Evolutionary conservation across 495 filamentous ascomycete genomes (phyloP).

Genomic region (Lophiostoma macrostomum): DNA sequence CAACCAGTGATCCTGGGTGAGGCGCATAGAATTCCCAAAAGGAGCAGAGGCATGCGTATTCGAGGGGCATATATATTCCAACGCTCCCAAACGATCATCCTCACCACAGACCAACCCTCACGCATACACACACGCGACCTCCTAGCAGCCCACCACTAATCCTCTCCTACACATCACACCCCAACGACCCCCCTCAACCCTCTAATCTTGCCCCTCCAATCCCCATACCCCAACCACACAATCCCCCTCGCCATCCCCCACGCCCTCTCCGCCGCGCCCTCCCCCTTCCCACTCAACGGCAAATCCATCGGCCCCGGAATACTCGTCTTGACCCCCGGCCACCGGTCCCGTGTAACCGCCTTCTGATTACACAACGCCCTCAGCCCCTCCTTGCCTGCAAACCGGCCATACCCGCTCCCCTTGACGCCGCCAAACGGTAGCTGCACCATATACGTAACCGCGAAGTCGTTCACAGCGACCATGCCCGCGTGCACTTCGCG

Average conservation of each 20-base stretch:
- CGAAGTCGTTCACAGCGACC: slow-evolving; percentile 94
- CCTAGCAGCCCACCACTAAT: no score
- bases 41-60: no score
- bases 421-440: slow-evolving; percentile 86
- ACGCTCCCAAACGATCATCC: no score
- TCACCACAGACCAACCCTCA: no score
- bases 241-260: slow-evolving; percentile 62
- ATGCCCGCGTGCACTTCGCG: slow-evolving; percentile 75
- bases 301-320: slow-evolving; percentile 81
- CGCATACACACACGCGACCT: no score
- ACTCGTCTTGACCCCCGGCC: slow-evolving; percentile 59
- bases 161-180: slow-evolving; percentile 5
- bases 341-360: slow-evolving; percentile 75
- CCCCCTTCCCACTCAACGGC: slow-evolving; percentile 49
- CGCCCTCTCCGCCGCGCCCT: slow-evolving; percentile 46
- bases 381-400: slow-evolving; percentile 87
- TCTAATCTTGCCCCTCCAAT: slow-evolving; percentile 46
- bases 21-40: no score
- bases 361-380: slow-evolving; percentile 82
- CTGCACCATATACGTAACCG: slow-evolving; percentile 83
- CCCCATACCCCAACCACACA: slow-evolving; percentile 61
- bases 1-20: no score
- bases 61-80: no score
- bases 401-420: slow-evolving; percentile 88
- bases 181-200: slow-evolving; percentile 51